Evolutionary conservation across 306 rosid species (phyloP).

Genomic region (Begonia loranthoides): DNA sequence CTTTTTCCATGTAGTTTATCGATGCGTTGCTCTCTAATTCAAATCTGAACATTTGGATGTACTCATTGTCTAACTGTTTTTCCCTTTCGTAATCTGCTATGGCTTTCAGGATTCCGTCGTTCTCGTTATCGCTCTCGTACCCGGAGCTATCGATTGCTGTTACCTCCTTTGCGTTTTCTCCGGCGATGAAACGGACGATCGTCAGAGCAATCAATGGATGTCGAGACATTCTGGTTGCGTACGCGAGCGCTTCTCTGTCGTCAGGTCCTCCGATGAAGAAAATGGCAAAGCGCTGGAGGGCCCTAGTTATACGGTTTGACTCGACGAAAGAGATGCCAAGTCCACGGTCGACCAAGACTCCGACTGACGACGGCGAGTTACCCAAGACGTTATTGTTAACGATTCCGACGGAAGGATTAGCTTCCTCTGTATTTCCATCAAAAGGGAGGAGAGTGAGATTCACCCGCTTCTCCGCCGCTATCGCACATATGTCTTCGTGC

Average conservation of each 20-base stretch:
- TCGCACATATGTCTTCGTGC: conserved; percentile 30
- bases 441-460: conserved; percentile 21
- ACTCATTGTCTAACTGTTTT: conserved; percentile 14
- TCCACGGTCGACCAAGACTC: conserved; percentile 22
- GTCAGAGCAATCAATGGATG: conserved; percentile 18
- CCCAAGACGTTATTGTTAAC: conserved; percentile 19
- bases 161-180: conserved; percentile 10
- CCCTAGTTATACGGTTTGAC: neutral
- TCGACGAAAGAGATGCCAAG: neutral
- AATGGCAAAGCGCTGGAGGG: conserved; percentile 11
- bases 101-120: conserved; percentile 10
- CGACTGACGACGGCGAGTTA: conserved; percentile 24
- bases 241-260: conserved; percentile 46
- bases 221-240: conserved; percentile 44
- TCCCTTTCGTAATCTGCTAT: conserved; percentile 6
- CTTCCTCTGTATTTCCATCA: conserved; percentile 18
- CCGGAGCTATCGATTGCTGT: neutral
- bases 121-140: conserved; percentile 1
- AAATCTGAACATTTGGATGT: conserved; percentile 9
- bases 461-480: conserved; percentile 25
- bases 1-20: conserved; percentile 9
- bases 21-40: conserved; percentile 9
- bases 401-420: conserved; percentile 11
- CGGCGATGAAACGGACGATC: conserved; percentile 21
- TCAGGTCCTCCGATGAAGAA: conserved; percentile 35